phyloP scores from a whole-genome alignment of 306 rosid genomes.

The Abrus pulchellus region DNA sequence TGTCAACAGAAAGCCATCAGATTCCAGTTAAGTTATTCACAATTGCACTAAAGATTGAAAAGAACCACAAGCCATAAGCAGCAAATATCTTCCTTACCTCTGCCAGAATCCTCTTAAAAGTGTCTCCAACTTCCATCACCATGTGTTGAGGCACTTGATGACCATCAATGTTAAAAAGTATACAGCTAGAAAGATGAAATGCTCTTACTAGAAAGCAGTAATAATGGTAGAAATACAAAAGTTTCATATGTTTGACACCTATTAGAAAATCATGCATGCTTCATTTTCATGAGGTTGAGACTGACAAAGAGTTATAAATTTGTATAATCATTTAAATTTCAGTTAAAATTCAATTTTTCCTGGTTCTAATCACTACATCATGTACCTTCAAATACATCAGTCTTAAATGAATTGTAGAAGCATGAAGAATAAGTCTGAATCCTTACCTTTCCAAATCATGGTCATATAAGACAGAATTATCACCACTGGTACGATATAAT shows the following conservation, averaged over 20 bases:
- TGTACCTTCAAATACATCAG: constrained; percentile 34
- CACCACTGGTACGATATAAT: constrained; percentile 87
- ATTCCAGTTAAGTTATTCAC: too few species aligned
- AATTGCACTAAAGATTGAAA: too few species aligned
- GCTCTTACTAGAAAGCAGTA: not conserved
- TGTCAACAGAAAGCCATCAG: constrained; percentile 1
- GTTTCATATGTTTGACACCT: constrained; percentile 11
- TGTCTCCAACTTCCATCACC: constrained; percentile 48
- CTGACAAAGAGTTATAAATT: not conserved
- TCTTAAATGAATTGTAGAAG: constrained; percentile 10
- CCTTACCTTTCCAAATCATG: constrained; percentile 91
- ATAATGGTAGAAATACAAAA: constrained; percentile 17
- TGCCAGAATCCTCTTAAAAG: constrained; percentile 60
- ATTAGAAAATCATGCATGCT: constrained; percentile 23
- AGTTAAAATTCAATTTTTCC: too few species aligned
- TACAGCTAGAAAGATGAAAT: constrained; percentile 64
- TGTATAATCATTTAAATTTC: too few species aligned
- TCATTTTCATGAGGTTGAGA: constrained; percentile 15
- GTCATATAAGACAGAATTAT: constrained; percentile 87
- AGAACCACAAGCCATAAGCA: too few species aligned
- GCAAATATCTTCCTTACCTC: constrained; percentile 54
- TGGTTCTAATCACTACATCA: constrained; percentile 3
- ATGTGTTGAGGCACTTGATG: constrained; percentile 75
- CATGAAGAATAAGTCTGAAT: not conserved
- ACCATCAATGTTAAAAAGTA: constrained; percentile 73